Evolutionary conservation across 1,139 yeast species (phyloP).

Genomic region (Petasospora rhodanensis): DNA sequence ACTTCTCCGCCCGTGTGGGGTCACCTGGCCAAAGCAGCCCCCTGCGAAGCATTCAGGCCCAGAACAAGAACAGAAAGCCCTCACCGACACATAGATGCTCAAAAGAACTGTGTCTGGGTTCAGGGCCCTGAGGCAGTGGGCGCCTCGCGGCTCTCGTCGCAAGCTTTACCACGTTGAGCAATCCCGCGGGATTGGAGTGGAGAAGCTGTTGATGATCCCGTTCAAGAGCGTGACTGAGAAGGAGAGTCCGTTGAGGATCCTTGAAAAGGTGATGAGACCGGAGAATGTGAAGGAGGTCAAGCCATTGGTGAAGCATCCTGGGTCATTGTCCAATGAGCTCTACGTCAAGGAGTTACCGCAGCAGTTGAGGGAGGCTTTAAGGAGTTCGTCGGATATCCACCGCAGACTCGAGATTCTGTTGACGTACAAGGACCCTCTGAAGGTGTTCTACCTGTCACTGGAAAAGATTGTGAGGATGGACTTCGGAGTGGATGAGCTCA

Average conservation of each 20-base stretch:
- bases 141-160: slow-evolving; percentile 1
- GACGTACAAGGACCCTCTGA: slow-evolving; percentile 9
- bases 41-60: no score
- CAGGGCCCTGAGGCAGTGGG: slow-evolving; percentile 2
- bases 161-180: slow-evolving; percentile 7
- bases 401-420: slow-evolving; percentile 12
- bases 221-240: no score
- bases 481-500: slow-evolving; percentile 4
- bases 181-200: neutral
- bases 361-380: slow-evolving; percentile 3
- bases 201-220: no score
- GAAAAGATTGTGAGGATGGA: slow-evolving; percentile 8
- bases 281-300: neutral
- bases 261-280: no score
- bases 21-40: no score
- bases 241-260: no score
- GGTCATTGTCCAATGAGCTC: slow-evolving; percentile 6
- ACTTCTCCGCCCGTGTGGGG: no score
- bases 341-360: slow-evolving; percentile 13
- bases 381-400: slow-evolving; percentile 17
- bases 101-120: slow-evolving; percentile 6
- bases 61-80: no score
- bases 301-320: neutral
- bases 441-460: slow-evolving; percentile 8
- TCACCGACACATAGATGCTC: no score